Conservation (phyloP, 2,329 filamentous ascomycete genomes). For the Curvularia hawaiiensis region DNA sequence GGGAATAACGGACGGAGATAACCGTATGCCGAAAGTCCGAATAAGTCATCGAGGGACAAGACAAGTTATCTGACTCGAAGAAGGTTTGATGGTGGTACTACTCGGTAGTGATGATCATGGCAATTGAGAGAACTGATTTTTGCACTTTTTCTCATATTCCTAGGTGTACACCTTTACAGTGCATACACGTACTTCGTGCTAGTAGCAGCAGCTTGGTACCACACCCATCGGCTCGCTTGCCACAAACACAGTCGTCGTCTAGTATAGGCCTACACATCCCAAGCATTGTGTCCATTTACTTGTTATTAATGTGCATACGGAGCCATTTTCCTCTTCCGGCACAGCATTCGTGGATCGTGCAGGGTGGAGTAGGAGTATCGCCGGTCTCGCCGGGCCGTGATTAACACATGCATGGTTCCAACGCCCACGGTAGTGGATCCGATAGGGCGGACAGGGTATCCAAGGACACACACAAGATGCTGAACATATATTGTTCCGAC, state of each 20-base stretch:
- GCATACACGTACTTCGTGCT: background rate
- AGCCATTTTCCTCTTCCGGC: background rate
- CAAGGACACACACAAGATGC: background rate
- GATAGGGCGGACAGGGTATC: background rate
- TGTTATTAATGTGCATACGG: background rate
- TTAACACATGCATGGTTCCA: background rate
- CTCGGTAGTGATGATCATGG: background rate
- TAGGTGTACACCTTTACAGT: background rate
- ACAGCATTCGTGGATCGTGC: background rate
- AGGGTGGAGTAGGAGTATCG: constrained; percentile 3
- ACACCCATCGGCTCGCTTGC: background rate
- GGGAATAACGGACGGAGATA: background rate
- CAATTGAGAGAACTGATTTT: background rate
- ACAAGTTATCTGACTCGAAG: background rate
- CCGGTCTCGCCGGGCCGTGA: constrained; percentile 3
- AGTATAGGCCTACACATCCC: background rate
- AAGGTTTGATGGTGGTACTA: background rate
- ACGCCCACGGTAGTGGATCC: background rate
- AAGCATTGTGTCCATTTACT: background rate
- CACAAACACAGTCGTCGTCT: background rate
- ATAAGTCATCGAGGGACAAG: background rate
- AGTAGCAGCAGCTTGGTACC: background rate
- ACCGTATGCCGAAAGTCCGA: background rate
- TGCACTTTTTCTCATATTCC: background rate
- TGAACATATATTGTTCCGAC: background rate